Evolutionary conservation across 1,284 basidiomycete genomes (phyloP), one percentile per base, ranked within the genome.

Genomic region (Rhodotorula sp.): DNA sequence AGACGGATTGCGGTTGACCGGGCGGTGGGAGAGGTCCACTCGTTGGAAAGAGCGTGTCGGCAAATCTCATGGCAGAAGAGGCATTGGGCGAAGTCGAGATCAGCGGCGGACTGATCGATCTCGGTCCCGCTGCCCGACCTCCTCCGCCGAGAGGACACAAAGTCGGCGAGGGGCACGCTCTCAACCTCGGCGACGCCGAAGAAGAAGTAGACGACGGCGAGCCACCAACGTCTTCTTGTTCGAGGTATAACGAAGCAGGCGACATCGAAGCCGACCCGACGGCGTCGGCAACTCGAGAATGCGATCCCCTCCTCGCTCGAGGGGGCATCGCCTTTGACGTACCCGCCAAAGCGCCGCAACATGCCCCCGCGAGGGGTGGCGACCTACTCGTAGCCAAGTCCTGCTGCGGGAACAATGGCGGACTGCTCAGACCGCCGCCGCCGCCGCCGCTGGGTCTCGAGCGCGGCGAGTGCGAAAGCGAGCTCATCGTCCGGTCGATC

Each of bases 31-130:
- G 62, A 19, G 62, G 34, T 7, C 62, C 67, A 43, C 62, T 60
- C 18, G 38, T 49, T 26, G 67, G 67, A 57, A 68, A 68, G 8
- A 70, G 34, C 23, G 68, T 26, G n/a, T 70, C 64, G 14, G 60
- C 47, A 2, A 31, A 47, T 3, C 57, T 12, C 4, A 34, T 16
- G 12, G 31, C 2, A 1, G 45, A 14, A 26, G 54, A 38, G 34
- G 34, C 3, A 10, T 4, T 1, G 5, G 34, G n/a, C 6, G 52
- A 58, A n/a, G 67, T 62, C 19, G 67, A 58, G 18, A 50, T 60
- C 1, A 43, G 14, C 48, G 60, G 60, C 28, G 12, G 23, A 12
- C 45, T 48, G 23, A 45, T 47, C 38, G 21, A 28, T 49, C 60
- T 16, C 26, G 34, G 34, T 38, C 34, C 34, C 34, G n/a, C 28